Percentiles rank a stretch among this genome's conserved stretches.
These are phyloP conservation scores for Artemisia tridentata DNA, from an alignment of 129 eudicot species.

Conservation along the genomic window DNA sequence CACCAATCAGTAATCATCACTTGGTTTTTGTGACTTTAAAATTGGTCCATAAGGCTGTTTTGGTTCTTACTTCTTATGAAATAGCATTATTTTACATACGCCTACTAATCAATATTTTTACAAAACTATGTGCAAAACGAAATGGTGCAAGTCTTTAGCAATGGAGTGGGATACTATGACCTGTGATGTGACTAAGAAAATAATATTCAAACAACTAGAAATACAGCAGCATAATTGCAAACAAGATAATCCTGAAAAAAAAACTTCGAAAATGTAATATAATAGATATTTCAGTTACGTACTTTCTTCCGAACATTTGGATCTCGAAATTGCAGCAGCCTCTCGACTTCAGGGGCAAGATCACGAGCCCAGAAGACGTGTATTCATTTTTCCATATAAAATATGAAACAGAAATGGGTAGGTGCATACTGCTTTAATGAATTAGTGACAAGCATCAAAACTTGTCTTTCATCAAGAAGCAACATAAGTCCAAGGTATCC, in stretches of 20 bases:
- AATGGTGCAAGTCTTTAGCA: no score
- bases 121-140: no score
- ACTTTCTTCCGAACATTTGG: slow-evolving; percentile 98
- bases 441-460: slow-evolving; percentile 92
- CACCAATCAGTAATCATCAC: slow-evolving; percentile 5
- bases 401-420: slow-evolving; percentile 7
- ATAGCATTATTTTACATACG: background rate
- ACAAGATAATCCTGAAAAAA: no score
- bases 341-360: slow-evolving; percentile 96
- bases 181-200: no score
- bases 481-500: slow-evolving; percentile 72
- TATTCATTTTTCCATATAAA: slow-evolving; percentile 12
- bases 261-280: no score
- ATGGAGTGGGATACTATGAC: no score
- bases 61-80: slow-evolving; percentile 9
- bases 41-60: background rate
- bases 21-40: background rate
- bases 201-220: no score
- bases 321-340: slow-evolving; percentile 92
- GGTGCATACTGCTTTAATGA: slow-evolving; percentile 89
- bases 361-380: slow-evolving; percentile 48
- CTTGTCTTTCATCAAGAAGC: slow-evolving; percentile 87
- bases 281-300: slow-evolving; percentile 40
- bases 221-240: no score
- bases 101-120: background rate